Evolutionary conservation across 2,329 filamentous ascomycete genomes (phyloP).

Genomic region (Neobulgaria alba): DNA sequence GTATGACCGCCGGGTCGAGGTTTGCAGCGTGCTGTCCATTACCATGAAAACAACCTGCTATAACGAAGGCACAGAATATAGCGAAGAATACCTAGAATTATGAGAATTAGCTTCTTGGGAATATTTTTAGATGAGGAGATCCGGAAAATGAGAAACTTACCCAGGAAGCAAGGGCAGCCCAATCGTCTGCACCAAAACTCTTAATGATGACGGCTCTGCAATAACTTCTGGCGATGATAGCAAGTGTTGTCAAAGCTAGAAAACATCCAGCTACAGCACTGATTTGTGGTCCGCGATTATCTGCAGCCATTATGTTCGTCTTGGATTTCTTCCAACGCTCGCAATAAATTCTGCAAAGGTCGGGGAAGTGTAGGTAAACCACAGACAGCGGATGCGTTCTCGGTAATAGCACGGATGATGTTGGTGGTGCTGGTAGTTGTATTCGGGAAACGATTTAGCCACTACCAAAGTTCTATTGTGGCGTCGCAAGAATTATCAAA

Average conservation of each 20-base stretch:
- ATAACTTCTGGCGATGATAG: constrained; percentile 19
- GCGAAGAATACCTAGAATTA: constrained; percentile 17
- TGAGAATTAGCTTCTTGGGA: constrained; percentile 1
- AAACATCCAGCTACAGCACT: constrained; percentile 31
- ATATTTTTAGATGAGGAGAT: too few relatives aligned
- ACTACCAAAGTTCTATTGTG: too few relatives aligned
- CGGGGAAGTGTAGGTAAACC: too few relatives aligned
- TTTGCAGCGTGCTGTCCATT: constrained; percentile 21
- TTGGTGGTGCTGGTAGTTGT: too few relatives aligned
- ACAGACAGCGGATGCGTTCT: too few relatives aligned
- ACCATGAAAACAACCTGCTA: constrained; percentile 22
- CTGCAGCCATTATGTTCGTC: not conserved
- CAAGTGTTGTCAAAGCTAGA: constrained; percentile 28
- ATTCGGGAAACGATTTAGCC: too few relatives aligned
- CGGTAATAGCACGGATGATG: too few relatives aligned
- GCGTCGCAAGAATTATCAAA: too few relatives aligned
- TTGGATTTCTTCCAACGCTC: too few relatives aligned
- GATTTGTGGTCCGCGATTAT: constrained; percentile 18
- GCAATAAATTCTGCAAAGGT: too few relatives aligned
- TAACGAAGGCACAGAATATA: constrained; percentile 17
- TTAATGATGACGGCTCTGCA: constrained; percentile 19
- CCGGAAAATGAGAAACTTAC: constrained; percentile 8
- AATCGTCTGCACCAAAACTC: constrained; percentile 24
- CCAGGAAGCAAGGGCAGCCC: constrained; percentile 16
- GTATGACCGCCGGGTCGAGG: constrained; percentile 18